phyloP scores from a whole-genome alignment of 257 asterid genomes.

The Solanum peruvianum region DNA sequence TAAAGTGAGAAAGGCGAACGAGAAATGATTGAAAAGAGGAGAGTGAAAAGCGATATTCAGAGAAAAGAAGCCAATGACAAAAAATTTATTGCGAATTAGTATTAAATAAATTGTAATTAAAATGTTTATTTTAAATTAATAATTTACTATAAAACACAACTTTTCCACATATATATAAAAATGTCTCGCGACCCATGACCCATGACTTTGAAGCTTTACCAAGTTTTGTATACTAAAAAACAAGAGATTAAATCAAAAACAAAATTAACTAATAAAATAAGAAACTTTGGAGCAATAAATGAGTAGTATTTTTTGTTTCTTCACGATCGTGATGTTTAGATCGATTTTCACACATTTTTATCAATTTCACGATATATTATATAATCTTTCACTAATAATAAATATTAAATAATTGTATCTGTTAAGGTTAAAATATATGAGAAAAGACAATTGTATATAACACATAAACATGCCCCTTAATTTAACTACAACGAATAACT shows the following conservation, averaged over 20 bases:
- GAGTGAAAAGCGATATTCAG: too few relatives aligned
- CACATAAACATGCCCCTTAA: too few relatives aligned
- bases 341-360: background rate
- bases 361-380: background rate
- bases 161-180: background rate
- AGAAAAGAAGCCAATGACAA: accelerated
- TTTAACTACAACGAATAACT: too few relatives aligned
- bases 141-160: too few relatives aligned
- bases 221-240: background rate
- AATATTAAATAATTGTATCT: background rate
- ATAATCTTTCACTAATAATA: accelerated
- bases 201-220: background rate
- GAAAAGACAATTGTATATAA: background rate
- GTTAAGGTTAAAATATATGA: background rate
- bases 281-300: background rate
- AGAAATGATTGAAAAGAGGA: too few relatives aligned
- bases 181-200: background rate
- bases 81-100: accelerated
- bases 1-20: accelerated
- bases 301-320: background rate
- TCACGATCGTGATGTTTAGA: background rate
- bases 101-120: too few relatives aligned
- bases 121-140: too few relatives aligned
- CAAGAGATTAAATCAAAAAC: background rate
- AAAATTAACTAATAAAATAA: background rate